Percentiles rank a stretch among this genome's conserved stretches.
Conservation (phyloP, 2,329 filamentous ascomycete genomes). For the Beauveria australis region DNA sequence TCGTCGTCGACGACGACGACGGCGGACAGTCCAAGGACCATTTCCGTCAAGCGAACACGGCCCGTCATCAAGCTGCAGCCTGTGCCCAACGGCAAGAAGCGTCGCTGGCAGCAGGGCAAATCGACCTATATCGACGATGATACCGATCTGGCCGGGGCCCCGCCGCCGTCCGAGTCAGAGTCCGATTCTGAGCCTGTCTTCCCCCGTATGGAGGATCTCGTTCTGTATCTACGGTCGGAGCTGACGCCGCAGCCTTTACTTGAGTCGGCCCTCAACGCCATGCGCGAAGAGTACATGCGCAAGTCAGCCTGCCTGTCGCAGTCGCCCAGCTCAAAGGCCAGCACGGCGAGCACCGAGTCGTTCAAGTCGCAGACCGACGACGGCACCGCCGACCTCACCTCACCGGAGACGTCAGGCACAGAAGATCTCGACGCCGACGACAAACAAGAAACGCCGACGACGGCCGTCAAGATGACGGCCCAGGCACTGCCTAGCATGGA, state of each 20-base stretch:
- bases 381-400: neutral
- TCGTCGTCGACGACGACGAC: neutral
- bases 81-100: constrained; percentile 21
- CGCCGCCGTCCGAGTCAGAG: constrained; percentile 13
- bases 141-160: constrained; percentile 21
- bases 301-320: neutral
- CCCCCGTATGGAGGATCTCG: constrained; percentile 46
- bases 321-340: neutral
- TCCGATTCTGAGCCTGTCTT: constrained; percentile 36
- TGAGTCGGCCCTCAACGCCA: constrained; percentile 38
- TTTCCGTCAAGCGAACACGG: constrained; percentile 23
- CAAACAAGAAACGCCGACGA: neutral
- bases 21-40: constrained; percentile 22
- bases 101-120: constrained; percentile 18
- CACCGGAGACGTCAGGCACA: neutral
- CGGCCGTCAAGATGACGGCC: neutral
- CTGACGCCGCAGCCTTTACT: constrained; percentile 31
- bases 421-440: neutral
- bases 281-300: constrained; percentile 22
- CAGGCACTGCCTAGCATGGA: constrained; percentile 17
- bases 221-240: constrained; percentile 45
- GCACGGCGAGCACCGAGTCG: neutral
- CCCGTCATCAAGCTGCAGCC: constrained; percentile 22
- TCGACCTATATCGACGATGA: constrained; percentile 30
- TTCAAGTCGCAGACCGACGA: neutral